phyloP scores from a whole-genome alignment of 2,329 filamentous ascomycete genomes.

The Mycosphaerella sp. region DNA sequence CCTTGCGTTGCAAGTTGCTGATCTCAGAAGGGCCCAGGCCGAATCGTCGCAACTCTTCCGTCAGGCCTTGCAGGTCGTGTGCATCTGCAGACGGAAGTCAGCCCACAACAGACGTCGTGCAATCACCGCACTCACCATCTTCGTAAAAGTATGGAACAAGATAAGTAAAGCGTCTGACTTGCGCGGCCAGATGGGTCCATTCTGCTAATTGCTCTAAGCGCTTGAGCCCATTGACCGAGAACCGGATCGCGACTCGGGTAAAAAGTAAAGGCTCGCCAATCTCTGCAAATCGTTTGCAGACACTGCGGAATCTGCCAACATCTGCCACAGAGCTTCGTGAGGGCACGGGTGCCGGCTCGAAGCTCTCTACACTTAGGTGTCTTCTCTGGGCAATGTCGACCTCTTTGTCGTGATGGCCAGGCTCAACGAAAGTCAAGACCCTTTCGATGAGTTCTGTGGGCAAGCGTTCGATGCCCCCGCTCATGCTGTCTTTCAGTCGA shows the following conservation, averaged over 20 bases:
- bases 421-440: slow-evolving; percentile 48
- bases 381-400: slow-evolving; percentile 46
- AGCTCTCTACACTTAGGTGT: slow-evolving; percentile 49
- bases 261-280: slow-evolving; percentile 49
- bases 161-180: slow-evolving; percentile 57
- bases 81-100: slow-evolving; percentile 5
- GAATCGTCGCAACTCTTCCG: slow-evolving; percentile 15
- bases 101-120: not conserved
- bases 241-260: slow-evolving; percentile 47
- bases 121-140: slow-evolving; percentile 37
- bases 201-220: slow-evolving; percentile 46
- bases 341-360: slow-evolving; percentile 41
- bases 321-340: slow-evolving; percentile 40
- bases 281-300: slow-evolving; percentile 46
- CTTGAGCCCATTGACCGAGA: slow-evolving; percentile 46
- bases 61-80: slow-evolving; percentile 17
- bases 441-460: slow-evolving; percentile 45
- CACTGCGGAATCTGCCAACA: slow-evolving; percentile 44
- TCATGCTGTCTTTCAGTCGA: not conserved
- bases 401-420: slow-evolving; percentile 45
- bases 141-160: slow-evolving; percentile 55
- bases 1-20: slow-evolving; percentile 40
- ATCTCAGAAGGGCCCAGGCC: slow-evolving; percentile 18
- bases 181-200: slow-evolving; percentile 45
- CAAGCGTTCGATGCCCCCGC: slow-evolving; percentile 6